Percentiles rank a stretch among this genome's conserved stretches.
phyloP scores from a whole-genome alignment of 257 asterid species.

The Nicotiana sylvestris region DNA sequence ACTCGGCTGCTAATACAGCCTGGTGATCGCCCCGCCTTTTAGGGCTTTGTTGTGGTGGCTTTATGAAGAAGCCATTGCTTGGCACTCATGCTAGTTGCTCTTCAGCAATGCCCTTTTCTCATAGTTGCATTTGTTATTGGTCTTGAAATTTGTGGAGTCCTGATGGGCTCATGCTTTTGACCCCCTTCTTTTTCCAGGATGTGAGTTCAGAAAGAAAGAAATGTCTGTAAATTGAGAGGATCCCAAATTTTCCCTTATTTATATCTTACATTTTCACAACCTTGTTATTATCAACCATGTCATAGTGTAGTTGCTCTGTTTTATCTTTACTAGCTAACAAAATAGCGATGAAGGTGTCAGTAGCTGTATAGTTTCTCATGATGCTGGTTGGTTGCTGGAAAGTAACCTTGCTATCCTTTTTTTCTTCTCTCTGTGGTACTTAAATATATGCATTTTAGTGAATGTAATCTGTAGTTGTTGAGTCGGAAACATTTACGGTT shows the following conservation, averaged over 20 bases:
- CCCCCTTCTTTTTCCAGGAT: conserved; percentile 25
- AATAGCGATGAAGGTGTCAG: not conserved
- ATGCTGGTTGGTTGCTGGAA: not conserved
- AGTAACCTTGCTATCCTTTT: not conserved
- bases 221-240: conserved; percentile 51
- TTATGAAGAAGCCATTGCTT: conserved; percentile 8
- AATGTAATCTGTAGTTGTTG: not conserved
- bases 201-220: conserved; percentile 23
- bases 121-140: conserved; percentile 10
- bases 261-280: conserved; percentile 8
- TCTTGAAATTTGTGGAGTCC: conserved; percentile 12
- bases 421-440: not conserved
- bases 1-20: conserved; percentile 37
- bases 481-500: not conserved
- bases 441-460: not conserved
- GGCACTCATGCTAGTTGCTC: conserved; percentile 11
- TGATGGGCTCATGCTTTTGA: conserved; percentile 23
- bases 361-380: not conserved
- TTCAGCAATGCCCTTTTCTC: conserved; percentile 10
- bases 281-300: conserved; percentile 2
- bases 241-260: conserved; percentile 16
- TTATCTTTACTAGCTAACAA: not conserved
- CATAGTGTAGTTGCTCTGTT: not conserved
- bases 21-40: conserved; percentile 14
- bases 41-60: conserved; percentile 19